A percentile compares a stretch with the other conserved stretches of the same genome.
phyloP scores from a whole-genome alignment of 257 asterid genomes.

The Solanum paucissectum region DNA sequence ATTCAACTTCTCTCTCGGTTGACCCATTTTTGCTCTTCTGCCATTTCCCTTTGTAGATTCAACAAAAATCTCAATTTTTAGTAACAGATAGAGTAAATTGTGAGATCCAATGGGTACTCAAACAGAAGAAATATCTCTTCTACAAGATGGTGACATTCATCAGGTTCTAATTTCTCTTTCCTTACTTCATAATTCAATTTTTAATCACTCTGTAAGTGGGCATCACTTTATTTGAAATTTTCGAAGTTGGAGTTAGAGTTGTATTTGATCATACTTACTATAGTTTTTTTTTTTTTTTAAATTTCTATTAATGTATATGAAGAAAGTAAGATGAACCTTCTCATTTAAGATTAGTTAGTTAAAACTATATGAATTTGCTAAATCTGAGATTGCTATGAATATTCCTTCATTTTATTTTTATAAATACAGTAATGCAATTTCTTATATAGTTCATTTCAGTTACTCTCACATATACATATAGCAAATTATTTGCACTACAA shows the following conservation, averaged over 20 bases:
- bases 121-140: constrained; percentile 47
- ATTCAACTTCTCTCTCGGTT: not conserved
- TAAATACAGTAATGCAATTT: not conserved
- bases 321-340: not conserved
- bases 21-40: not conserved
- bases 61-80: not conserved
- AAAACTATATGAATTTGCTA: not conserved
- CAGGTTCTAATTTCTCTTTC: constrained; percentile 24
- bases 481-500: not conserved
- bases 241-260: not conserved
- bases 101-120: constrained; percentile 37
- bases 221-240: not conserved
- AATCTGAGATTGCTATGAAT: not conserved
- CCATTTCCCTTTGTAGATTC: not conserved
- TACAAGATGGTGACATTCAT: constrained; percentile 41
- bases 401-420: not conserved
- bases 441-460: not conserved
- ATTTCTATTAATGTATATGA: not conserved
- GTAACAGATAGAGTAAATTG: not conserved
- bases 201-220: not conserved
- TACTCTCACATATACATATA: not conserved
- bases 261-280: not conserved
- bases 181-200: not conserved
- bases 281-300: too few relatives aligned
- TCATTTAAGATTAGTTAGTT: not conserved